A percentile compares a stretch with the other conserved stretches of the same genome.
Conservation (phyloP, 208 protist genomes). For the Porcisia deanei region DNA sequence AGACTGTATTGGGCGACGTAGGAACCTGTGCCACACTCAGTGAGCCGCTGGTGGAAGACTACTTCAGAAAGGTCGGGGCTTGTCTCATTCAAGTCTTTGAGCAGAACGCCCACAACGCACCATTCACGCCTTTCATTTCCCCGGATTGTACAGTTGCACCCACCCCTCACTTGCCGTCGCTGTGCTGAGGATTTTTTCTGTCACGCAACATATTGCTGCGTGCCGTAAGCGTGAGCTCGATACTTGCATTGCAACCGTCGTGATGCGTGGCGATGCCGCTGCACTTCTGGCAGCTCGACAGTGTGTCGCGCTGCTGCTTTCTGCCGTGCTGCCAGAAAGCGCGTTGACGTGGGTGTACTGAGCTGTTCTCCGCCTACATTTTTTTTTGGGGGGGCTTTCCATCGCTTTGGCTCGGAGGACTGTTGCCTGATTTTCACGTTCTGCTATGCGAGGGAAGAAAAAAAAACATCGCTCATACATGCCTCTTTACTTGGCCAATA, state of each 20-base stretch:
- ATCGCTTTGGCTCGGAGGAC: not conserved
- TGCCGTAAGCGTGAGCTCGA: conserved; percentile 15
- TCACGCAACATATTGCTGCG: conserved; percentile 7
- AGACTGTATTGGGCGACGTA: conserved; percentile 7
- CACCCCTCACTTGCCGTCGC: too few species aligned
- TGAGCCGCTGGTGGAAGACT: not conserved
- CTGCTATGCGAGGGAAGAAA: too few species aligned
- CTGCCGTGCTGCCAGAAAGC: conserved; percentile 12
- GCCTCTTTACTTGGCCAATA: too few species aligned
- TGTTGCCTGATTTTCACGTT: not conserved
- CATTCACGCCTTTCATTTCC: not conserved
- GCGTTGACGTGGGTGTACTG: conserved; percentile 7
- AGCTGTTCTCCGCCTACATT: not conserved
- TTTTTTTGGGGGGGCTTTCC: not conserved
- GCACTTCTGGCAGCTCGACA: conserved; percentile 5
- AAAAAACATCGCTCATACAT: too few species aligned
- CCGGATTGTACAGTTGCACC: not conserved
- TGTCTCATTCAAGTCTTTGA: not conserved
- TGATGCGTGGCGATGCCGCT: conserved; percentile 12
- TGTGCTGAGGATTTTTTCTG: not conserved
- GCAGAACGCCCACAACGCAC: not conserved
- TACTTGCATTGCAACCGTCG: conserved; percentile 12
- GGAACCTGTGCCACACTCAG: too few species aligned
- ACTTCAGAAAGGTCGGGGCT: not conserved
- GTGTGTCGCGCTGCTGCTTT: conserved; percentile 8